Conservation (phyloP, 75 land plant species). For the Selaginella moellendorffii region DNA sequence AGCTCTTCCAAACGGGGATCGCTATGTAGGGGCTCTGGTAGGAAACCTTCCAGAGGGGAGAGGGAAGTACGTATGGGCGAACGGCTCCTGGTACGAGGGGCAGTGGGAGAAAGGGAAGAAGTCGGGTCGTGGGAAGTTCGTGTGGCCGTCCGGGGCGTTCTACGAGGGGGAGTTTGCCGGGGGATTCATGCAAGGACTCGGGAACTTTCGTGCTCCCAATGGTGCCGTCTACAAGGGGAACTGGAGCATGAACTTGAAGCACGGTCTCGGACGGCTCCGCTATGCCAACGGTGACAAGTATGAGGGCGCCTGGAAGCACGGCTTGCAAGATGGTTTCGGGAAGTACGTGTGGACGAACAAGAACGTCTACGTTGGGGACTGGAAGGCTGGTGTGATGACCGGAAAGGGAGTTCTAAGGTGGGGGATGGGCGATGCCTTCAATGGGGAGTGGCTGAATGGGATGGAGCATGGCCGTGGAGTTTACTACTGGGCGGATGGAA, state of each 20-base stretch:
- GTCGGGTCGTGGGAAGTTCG: conserved; percentile 64
- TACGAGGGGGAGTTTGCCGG: conserved; percentile 88
- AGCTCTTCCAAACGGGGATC: conserved; percentile 56
- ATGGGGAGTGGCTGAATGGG: conserved; percentile 57
- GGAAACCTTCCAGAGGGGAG: conserved; percentile 71
- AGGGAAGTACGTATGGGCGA: conserved; percentile 76
- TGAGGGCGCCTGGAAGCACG: conserved; percentile 55
- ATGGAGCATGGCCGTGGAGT: conserved; percentile 48
- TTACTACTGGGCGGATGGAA: conserved; percentile 43
- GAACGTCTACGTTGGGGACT: conserved; percentile 48
- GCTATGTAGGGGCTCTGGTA: conserved; percentile 50
- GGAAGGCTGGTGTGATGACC: conserved; percentile 55
- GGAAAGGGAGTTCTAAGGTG: conserved; percentile 59
- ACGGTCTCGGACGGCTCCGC: conserved; percentile 46
- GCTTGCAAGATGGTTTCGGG: conserved; percentile 50
- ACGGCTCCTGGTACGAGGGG: conserved; percentile 85
- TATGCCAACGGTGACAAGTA: conserved; percentile 45
- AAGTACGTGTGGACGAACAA: conserved; percentile 42
- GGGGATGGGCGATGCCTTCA: conserved; percentile 45
- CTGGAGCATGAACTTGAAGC: conserved; percentile 53
- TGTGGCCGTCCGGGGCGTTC: conserved; percentile 67
- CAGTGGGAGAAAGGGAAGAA: conserved; percentile 85
- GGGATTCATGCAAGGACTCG: conserved; percentile 80
- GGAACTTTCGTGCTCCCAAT: conserved; percentile 43
- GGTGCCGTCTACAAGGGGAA: conserved; percentile 35